Percentiles rank a stretch among this genome's conserved stretches.
phyloP scores from a whole-genome alignment of 2,329 filamentous ascomycete species.

The Alternaria conjuncta region DNA sequence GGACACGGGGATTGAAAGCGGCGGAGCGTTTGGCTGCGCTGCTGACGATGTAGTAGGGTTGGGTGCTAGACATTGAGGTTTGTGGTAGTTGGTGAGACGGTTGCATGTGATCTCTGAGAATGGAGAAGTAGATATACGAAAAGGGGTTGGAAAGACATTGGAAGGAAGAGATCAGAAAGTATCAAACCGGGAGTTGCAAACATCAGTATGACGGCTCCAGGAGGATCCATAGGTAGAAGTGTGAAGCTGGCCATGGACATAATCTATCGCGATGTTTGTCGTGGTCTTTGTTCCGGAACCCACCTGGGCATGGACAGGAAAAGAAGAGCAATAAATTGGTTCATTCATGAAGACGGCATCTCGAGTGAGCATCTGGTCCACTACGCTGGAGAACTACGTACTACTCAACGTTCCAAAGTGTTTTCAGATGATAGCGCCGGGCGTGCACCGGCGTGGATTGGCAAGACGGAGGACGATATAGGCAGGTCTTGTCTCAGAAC shows the following conservation, averaged over 20 bases:
- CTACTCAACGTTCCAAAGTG: not conserved
- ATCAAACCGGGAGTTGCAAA: not conserved
- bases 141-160: not conserved
- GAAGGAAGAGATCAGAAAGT: not conserved
- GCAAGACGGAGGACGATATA: not conserved
- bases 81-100: not conserved
- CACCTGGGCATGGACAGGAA: not conserved
- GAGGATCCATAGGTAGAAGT: not conserved
- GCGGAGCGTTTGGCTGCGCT: not conserved
- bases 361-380: not conserved
- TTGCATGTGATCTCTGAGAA: not conserved
- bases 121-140: not conserved
- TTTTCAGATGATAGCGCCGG: not conserved
- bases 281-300: not conserved
- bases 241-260: not conserved
- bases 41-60: not conserved
- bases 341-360: not conserved
- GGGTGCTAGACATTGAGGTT: not conserved
- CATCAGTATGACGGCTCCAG: not conserved
- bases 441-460: not conserved
- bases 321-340: not conserved
- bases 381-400: not conserved
- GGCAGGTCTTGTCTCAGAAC: not conserved
- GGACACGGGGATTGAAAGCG: accelerated
- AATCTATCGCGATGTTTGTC: not conserved